Evolutionary conservation across 1,284 basidiomycete genomes (phyloP).

Genomic region (Thecaphora thlaspeos): DNA sequence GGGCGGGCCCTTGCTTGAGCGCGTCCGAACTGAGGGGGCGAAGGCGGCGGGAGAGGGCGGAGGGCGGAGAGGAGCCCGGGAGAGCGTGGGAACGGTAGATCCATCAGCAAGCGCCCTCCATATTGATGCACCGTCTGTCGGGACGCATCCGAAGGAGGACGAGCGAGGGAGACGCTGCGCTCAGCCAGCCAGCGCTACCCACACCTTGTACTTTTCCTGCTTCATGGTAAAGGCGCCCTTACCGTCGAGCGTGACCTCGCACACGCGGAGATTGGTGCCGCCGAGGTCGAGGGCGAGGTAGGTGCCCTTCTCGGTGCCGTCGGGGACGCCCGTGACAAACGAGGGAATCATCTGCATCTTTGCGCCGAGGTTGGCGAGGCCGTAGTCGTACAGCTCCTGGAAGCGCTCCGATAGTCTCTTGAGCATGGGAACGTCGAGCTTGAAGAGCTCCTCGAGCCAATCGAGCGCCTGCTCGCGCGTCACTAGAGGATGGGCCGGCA

Average conservation of each 20-base stretch:
- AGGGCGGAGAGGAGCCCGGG: background rate
- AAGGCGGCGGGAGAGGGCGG: background rate
- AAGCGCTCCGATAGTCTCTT: slow-evolving; percentile 37
- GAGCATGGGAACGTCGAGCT: slow-evolving; percentile 32
- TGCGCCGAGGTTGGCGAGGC: slow-evolving; percentile 41
- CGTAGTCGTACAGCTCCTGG: slow-evolving; percentile 40
- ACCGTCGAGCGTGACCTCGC: slow-evolving; percentile 85
- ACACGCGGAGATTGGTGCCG: slow-evolving; percentile 68
- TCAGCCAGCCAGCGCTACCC: no score
- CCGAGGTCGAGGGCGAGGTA: slow-evolving; percentile 53
- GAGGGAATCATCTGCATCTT: slow-evolving; percentile 55
- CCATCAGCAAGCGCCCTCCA: no score
- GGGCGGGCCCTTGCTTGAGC: slow-evolving; percentile 47
- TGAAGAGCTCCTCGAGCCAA: slow-evolving; percentile 34
- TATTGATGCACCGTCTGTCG: no score
- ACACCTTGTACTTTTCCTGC: slow-evolving; percentile 55
- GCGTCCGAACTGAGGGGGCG: slow-evolving; percentile 55
- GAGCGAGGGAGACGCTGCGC: no score
- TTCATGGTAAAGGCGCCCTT: slow-evolving; percentile 81
- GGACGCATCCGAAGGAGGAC: no score
- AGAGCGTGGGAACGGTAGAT: slow-evolving; percentile 61
- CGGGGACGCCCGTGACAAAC: slow-evolving; percentile 50
- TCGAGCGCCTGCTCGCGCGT: slow-evolving; percentile 31
- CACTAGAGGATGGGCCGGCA: slow-evolving; percentile 35
- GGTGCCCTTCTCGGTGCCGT: slow-evolving; percentile 49